These are phyloP conservation scores for Pulveroboletus sp. DNA, from an alignment of 768 basidiomycete species.

Conservation along the genomic window DNA sequence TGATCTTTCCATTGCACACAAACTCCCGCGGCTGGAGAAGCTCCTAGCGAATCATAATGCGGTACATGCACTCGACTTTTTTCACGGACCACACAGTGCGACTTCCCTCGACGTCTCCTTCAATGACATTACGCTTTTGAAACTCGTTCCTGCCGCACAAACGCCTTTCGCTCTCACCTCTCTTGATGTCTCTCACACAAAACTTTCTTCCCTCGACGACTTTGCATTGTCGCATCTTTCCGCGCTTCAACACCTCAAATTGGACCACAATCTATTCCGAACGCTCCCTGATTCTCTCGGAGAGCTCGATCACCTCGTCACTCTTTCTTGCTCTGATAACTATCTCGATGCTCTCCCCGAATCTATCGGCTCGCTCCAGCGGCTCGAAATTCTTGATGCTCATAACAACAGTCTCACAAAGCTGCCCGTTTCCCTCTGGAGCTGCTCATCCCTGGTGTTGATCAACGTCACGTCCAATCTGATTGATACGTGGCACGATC, in stretches of 20 bases:
- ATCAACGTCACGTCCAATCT: slow-evolving; percentile 91
- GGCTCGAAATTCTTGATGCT: slow-evolving; percentile 72
- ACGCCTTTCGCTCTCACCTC: slow-evolving; percentile 58
- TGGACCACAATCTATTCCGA: slow-evolving; percentile 86
- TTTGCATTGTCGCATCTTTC: slow-evolving; percentile 66
- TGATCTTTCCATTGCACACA: slow-evolving; percentile 66
- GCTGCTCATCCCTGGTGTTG: slow-evolving; percentile 62
- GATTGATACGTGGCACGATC: slow-evolving; percentile 67
- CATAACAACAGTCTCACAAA: slow-evolving; percentile 87
- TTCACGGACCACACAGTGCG: slow-evolving; percentile 61
- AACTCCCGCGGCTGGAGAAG: slow-evolving; percentile 62
- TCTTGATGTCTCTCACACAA: slow-evolving; percentile 84
- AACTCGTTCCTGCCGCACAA: slow-evolving; percentile 47
- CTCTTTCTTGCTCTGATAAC: slow-evolving; percentile 89
- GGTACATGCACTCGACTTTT: slow-evolving; percentile 75
- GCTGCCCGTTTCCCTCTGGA: slow-evolving; percentile 78
- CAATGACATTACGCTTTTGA: slow-evolving; percentile 85
- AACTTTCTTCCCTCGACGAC: slow-evolving; percentile 80
- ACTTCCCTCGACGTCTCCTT: slow-evolving; percentile 66
- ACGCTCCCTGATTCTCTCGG: slow-evolving; percentile 81
- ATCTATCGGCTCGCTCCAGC: slow-evolving; percentile 71
- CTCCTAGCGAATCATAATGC: slow-evolving; percentile 81
- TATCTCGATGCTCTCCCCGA: slow-evolving; percentile 71
- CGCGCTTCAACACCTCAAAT: slow-evolving; percentile 63
- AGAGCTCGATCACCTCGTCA: slow-evolving; percentile 63